Base-by-base conservation (phyloP, 805 yeast genomes). In the Saccharomycopsis selenospora region DNA sequence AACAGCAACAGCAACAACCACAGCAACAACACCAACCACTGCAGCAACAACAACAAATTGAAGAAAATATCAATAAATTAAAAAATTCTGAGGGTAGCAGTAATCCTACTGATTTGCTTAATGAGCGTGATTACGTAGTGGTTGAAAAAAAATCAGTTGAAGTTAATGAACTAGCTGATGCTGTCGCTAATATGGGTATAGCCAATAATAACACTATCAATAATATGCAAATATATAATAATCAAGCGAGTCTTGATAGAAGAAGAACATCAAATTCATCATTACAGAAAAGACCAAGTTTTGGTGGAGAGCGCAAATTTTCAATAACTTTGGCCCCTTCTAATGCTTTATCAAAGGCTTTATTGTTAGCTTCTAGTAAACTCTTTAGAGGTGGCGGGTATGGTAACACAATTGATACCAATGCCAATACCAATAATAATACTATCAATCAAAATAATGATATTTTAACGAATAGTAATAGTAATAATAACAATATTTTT, bases 91-190 rank as follows among this genome's bases (percentile, higher is more conserved):
- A 53, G 28, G 57, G 56, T 36, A 46, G 43, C 17, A 47, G 52
- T 40, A 30, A 50, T 40, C n/a, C 47, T 7, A 28, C 48, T 6
- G 47, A 51, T 4, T 22, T 54, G 8, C 46, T 49, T 36, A 49
- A 43, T 17, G 96, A 88, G 57, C 81, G 79, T 55, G 97, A 89
- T 59, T 91, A 91, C 58, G 98, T 91, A 28, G 95, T 91, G 36
- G 90, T 91, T 25, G 98, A 91, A 63, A 93, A 91, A 63, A 76
- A 95, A 44, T 87, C 93, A 0, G 97, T 91, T 3, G 98, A 93
- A 61, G 95, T 91, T 6, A 91, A 91, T 67, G 91, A 95, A 2
- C 71, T 93, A 49, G 99, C 99, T 2, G 98, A 91, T 64, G 96
- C 90, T 62, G 68, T 91, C 45, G 90, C 87, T 13, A 68, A 70